phyloP scores from a whole-genome alignment of 768 basidiomycete species.

The Pisolithus microcarpus region DNA sequence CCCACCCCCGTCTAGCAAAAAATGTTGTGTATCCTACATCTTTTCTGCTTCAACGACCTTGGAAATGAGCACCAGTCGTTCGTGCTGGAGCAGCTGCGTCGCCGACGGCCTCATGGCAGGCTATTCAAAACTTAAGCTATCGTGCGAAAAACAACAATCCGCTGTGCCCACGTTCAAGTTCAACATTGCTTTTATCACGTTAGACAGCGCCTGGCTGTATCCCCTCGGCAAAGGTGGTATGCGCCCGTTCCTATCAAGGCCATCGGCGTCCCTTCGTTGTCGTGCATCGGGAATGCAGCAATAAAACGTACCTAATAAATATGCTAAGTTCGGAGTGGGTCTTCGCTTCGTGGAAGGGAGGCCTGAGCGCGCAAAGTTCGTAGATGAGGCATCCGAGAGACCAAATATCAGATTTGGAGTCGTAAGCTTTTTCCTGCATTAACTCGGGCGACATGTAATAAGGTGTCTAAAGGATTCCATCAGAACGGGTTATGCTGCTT shows the following conservation, averaged over 20 bases:
- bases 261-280: not conserved
- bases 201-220: conserved; percentile 65
- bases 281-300: not conserved
- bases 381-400: conserved; percentile 94
- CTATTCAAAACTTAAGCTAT: conserved; percentile 29
- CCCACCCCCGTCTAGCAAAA: no score
- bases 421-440: conserved; percentile 95
- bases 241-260: conserved; percentile 61
- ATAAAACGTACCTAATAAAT: conserved; percentile 59
- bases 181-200: conserved; percentile 82
- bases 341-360: conserved; percentile 90
- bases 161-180: conserved; percentile 60
- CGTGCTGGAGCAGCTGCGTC: conserved; percentile 72
- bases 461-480: conserved; percentile 65
- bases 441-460: conserved; percentile 99
- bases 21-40: conserved; percentile 41
- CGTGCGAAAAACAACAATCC: not conserved
- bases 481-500: not conserved
- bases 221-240: conserved; percentile 84
- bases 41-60: conserved; percentile 75
- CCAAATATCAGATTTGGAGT: conserved; percentile 98
- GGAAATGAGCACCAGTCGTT: conserved; percentile 61
- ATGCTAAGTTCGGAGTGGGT: conserved; percentile 82
- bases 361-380: conserved; percentile 90
- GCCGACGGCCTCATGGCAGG: conserved; percentile 85